These are phyloP conservation scores for Tricholoma hemisulphureum DNA, from an alignment of 768 basidiomycete species.

Conservation along the genomic window DNA sequence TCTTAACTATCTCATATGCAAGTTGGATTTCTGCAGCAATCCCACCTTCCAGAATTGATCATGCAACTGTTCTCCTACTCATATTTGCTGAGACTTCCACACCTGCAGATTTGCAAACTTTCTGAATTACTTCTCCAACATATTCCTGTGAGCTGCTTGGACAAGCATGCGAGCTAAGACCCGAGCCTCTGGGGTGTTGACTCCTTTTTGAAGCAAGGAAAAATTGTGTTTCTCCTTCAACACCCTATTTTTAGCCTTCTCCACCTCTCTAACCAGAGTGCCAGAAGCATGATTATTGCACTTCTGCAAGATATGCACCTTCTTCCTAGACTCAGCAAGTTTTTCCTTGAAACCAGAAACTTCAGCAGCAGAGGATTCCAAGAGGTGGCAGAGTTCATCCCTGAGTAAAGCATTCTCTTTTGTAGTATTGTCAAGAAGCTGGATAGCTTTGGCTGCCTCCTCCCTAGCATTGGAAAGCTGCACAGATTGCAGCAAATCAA, in stretches of 20 bases:
- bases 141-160: not conserved
- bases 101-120: not conserved
- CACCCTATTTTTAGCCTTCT: too few species aligned
- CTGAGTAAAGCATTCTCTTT: too few species aligned
- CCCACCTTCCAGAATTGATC: constrained; percentile 14
- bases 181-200: not conserved
- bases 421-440: too few species aligned
- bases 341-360: not conserved
- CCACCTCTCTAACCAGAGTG: too few species aligned
- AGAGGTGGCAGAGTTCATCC: too few species aligned
- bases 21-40: constrained; percentile 20
- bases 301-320: not conserved
- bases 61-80: constrained; percentile 2
- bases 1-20: constrained; percentile 6
- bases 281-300: too few species aligned
- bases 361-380: not conserved
- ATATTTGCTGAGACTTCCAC: not conserved
- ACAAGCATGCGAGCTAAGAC: not conserved
- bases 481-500: too few species aligned
- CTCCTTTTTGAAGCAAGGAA: not conserved
- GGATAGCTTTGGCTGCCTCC: too few species aligned
- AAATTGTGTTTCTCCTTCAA: not conserved
- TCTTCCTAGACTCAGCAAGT: not conserved
- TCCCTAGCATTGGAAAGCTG: too few species aligned
- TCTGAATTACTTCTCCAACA: not conserved